phyloP scores from a whole-genome alignment of 345 rosid genomes.

The rapeseed (Brassica napus) region DNA sequence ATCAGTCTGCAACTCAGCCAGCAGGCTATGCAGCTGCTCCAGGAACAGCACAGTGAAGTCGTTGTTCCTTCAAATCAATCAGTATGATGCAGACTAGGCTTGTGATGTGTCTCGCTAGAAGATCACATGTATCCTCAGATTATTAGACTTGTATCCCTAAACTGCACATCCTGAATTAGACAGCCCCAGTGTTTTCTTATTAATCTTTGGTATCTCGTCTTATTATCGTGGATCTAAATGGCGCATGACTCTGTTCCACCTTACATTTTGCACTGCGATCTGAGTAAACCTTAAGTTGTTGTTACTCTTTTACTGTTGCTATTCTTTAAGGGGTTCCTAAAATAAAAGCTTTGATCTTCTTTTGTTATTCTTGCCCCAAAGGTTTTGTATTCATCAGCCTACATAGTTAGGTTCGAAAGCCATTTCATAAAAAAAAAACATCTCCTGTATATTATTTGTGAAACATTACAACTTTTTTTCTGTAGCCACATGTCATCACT shows the following conservation, averaged over 20 bases:
- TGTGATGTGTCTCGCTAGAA: constrained; percentile 48
- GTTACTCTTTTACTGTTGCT: constrained; percentile 3
- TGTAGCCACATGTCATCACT: too few relatives aligned
- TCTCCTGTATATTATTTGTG: neutral
- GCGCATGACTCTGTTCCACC: neutral
- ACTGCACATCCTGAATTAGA: constrained; percentile 16
- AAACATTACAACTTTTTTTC: too few relatives aligned
- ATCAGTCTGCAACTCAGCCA: constrained; percentile 63
- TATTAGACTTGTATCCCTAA: constrained; percentile 24
- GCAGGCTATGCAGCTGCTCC: constrained; percentile 58
- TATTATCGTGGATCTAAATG: constrained; percentile 7
- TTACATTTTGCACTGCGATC: neutral
- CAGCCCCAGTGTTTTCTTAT: constrained; percentile 10
- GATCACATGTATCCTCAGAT: constrained; percentile 4
- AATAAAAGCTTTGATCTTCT: neutral
- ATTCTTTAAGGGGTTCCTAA: constrained; percentile 2
- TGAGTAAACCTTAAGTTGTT: constrained; percentile 7
- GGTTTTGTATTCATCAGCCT: neutral
- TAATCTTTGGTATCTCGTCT: neutral
- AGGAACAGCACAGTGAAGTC: constrained; percentile 56
- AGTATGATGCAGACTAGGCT: constrained; percentile 58
- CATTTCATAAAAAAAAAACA: neutral
- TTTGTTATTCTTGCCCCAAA: neutral
- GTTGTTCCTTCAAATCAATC: constrained; percentile 54
- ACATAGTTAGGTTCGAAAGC: neutral